phyloP scores from a whole-genome alignment of 164 flowering plant species.

The Tinospora cordifolia region DNA sequence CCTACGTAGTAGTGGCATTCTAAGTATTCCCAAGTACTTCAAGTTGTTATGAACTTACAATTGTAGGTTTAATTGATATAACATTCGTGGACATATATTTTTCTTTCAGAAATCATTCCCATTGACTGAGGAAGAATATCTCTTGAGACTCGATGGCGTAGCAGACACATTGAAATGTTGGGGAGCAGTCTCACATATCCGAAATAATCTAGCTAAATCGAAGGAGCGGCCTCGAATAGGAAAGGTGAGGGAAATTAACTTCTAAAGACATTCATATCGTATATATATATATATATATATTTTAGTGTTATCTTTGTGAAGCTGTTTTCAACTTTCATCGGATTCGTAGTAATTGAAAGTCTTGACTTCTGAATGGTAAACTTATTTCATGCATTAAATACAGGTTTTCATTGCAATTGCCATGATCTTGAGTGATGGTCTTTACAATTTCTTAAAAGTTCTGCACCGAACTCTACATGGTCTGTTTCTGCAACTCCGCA shows the following conservation, averaged over 20 bases:
- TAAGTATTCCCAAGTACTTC: background rate
- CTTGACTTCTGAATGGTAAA: too few species aligned
- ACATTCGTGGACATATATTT: background rate
- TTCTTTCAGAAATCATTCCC: conserved; percentile 81
- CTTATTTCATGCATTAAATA: background rate
- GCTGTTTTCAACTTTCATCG: too few species aligned
- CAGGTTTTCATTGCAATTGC: conserved; percentile 36
- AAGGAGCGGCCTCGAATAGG: conserved; percentile 96
- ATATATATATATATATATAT: too few species aligned
- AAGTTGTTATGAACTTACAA: too few species aligned
- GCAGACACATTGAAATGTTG: conserved; percentile 88
- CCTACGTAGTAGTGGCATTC: background rate
- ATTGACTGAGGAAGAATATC: conserved; percentile 87
- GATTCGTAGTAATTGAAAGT: too few species aligned
- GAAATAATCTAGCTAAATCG: conserved; percentile 67
- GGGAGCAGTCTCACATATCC: conserved; percentile 95
- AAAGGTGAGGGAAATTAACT: conserved; percentile 48
- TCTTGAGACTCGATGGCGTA: conserved; percentile 90
- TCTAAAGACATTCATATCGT: too few species aligned
- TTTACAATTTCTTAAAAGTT: conserved; percentile 28
- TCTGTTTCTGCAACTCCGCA: conserved; percentile 13
- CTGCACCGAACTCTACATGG: conserved; percentile 15
- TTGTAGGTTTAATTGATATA: background rate
- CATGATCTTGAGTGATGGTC: conserved; percentile 34
- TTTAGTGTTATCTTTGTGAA: too few species aligned